A percentile compares a stretch with the other conserved stretches of the same genome.
Evolutionary conservation across 257 asterid species (phyloP).

Genomic region (Agastache rugosa): DNA sequence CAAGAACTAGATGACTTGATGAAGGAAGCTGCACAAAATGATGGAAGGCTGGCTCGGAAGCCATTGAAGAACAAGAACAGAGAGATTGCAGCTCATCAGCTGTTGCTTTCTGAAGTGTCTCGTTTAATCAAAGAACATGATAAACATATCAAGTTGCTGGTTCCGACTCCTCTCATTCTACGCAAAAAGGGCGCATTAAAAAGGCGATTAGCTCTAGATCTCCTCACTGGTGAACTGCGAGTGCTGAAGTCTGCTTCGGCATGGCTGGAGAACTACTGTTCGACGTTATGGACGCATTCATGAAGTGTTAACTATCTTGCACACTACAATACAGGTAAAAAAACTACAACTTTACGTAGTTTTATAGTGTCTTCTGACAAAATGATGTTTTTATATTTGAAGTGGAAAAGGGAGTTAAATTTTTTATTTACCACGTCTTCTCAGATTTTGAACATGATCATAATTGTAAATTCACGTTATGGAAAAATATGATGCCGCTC

Average conservation of each 20-base stretch:
- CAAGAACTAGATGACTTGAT: slow-evolving; percentile 66
- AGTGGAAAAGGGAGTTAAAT: neutral
- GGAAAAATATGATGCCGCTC: neutral
- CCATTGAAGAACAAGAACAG: slow-evolving; percentile 65
- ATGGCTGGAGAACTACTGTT: slow-evolving; percentile 74
- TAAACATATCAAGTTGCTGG: slow-evolving; percentile 51
- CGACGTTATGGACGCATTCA: slow-evolving; percentile 29
- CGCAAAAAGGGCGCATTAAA: slow-evolving; percentile 47
- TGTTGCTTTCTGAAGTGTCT: slow-evolving; percentile 54
- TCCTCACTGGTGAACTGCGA: slow-evolving; percentile 71
- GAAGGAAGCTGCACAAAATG: slow-evolving; percentile 62
- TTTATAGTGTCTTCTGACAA: neutral
- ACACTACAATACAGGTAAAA: neutral
- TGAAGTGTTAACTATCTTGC: slow-evolving; percentile 21
- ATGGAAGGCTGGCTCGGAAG: slow-evolving; percentile 80
- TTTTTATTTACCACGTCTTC: neutral
- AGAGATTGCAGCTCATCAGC: slow-evolving; percentile 76
- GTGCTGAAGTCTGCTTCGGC: slow-evolving; percentile 74
- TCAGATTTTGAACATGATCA: neutral
- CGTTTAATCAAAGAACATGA: slow-evolving; percentile 50
- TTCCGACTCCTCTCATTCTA: slow-evolving; percentile 17
- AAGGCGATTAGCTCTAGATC: slow-evolving; percentile 64
- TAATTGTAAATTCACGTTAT: neutral
- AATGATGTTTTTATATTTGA: neutral
- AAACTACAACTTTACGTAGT: neutral